Conservation (phyloP, 257 asterid species). For the Solanum rostratum region DNA sequence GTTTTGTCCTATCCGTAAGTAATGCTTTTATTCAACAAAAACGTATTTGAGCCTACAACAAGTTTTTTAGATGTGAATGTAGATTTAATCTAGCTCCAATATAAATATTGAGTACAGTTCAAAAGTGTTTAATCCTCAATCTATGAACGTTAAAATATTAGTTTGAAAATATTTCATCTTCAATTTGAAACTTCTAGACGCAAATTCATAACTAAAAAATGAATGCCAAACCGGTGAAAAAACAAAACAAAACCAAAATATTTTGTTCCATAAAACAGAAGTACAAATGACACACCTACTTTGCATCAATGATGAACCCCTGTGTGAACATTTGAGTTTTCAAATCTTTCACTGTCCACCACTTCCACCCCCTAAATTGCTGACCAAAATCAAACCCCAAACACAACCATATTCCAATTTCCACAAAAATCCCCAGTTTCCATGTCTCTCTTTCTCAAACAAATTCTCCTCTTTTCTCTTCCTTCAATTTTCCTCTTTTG, state of each 20-base stretch:
- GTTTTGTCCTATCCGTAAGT: neutral
- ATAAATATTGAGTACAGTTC: too few species aligned
- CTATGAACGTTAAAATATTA: neutral
- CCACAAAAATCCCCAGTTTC: neutral
- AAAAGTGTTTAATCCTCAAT: fast-evolving
- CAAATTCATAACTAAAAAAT: too few species aligned
- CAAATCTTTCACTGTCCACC: neutral
- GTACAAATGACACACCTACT: neutral
- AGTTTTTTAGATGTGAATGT: too few species aligned
- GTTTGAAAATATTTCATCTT: too few species aligned
- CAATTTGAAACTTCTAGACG: too few species aligned
- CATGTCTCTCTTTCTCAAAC: constrained; percentile 15
- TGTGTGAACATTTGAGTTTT: neutral
- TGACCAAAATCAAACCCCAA: neutral
- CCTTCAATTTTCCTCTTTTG: constrained; percentile 12
- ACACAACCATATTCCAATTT: neutral
- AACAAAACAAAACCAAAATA: too few species aligned
- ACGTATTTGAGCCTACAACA: too few species aligned
- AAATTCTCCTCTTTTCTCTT: constrained; percentile 16
- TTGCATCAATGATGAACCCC: neutral
- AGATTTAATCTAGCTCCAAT: too few species aligned
- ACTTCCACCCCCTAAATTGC: neutral
- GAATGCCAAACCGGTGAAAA: neutral
- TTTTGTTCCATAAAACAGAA: neutral
- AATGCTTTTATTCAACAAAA: neutral